Conservation (phyloP, 2,329 filamentous ascomycete species). For the Aureobasidium sp. region DNA sequence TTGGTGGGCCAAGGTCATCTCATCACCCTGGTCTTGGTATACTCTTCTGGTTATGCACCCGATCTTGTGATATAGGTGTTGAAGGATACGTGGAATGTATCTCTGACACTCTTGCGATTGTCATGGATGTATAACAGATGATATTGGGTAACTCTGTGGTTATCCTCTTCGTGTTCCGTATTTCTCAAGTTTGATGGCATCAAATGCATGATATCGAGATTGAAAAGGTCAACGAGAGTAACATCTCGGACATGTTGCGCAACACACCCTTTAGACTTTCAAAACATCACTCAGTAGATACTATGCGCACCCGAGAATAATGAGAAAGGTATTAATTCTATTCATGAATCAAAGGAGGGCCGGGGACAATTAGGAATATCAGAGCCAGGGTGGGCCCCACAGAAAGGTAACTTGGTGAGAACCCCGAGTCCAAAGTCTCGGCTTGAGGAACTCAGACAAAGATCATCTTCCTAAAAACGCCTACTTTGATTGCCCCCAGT, state of each 20-base stretch:
- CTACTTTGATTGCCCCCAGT: background rate
- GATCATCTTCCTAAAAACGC: background rate
- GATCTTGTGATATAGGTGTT: too few relatives aligned
- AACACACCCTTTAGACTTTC: too few relatives aligned
- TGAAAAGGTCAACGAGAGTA: too few relatives aligned
- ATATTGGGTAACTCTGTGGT: too few relatives aligned
- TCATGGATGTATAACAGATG: background rate
- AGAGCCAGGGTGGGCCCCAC: background rate
- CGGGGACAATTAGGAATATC: background rate
- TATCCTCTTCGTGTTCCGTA: too few relatives aligned
- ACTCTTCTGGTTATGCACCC: background rate
- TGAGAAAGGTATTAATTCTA: background rate
- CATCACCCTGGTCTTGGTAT: background rate
- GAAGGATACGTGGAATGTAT: background rate
- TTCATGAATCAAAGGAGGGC: too few relatives aligned
- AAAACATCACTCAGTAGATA: too few relatives aligned
- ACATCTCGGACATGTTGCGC: too few relatives aligned
- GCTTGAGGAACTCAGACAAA: background rate
- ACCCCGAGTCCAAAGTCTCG: background rate
- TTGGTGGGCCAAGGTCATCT: background rate
- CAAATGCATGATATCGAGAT: too few relatives aligned
- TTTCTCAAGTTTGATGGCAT: too few relatives aligned
- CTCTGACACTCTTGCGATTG: background rate
- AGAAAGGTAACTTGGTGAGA: background rate
- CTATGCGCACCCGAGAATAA: background rate